Base-by-base conservation (phyloP, 768 basidiomycete species). In the Russula griseocarnosa region DNA sequence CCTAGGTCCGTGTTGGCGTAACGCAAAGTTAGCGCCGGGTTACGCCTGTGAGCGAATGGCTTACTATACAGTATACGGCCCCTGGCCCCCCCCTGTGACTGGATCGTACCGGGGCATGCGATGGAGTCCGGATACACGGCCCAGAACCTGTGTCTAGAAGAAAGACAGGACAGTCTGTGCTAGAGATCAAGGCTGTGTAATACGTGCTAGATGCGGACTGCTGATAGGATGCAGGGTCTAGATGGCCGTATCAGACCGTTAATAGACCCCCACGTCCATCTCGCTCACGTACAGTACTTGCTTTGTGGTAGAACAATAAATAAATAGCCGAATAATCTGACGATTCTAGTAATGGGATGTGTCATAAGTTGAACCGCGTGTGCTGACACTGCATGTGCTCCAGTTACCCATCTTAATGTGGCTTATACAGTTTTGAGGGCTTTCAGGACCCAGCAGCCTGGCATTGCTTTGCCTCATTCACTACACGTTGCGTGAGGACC, bases 381-480 rank as follows among this genome's bases (percentile, higher is more conserved):
- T 34, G n/a, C 13, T 49, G 53, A 30, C 58, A 60, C 54, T 46
- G 62, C 42, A 54, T 63, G 44, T 57, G 28, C 24, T 26, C 42
- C 56, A 32, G 36, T 22, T 60, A n/a, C 46, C 52, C 62, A 58
- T 36, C 24, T 50, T 42, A 56, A 44, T 61, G 59, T 65, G 47
- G 47, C 55, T 65, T 65, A 65, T 61, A 57, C n/a, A 26, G 47
- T 24, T 55, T 62, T 30, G 52, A 16, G 46, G 40, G 10, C 44
- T 38, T 54, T 55, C 26, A 13, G 32, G 47, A 8, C 14, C 63
- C 63, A 65, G 59, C 54, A 50, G 52, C 22, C 34, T 55, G 63
- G 63, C 63, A 52, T 56, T 1, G 30, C n/a, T 14, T 42, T 24
- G 64, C 64, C 64, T 65, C 64, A 51, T 65, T 65, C 56, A 65